Evolutionary conservation across 305 asterid species (phyloP), one percentile per base, ranked within the genome.

Genomic region (Solanum hybrid): DNA sequence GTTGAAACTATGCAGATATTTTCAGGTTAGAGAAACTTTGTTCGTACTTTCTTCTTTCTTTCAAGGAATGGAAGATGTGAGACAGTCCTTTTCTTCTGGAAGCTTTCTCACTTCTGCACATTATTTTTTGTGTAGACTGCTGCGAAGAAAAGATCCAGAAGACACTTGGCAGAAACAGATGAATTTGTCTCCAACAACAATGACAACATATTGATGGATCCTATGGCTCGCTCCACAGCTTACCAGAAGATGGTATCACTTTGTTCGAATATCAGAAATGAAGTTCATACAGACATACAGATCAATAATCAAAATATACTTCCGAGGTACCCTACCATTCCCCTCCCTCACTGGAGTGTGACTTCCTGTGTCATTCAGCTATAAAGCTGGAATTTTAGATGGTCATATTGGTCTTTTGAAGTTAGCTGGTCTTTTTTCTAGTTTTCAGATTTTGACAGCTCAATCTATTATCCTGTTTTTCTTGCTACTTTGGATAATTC

Each of bases 121-220:
- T 87, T 37, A 35, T 24, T 71, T 87, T 87, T 84, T 90, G 66
- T 92, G 92, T 92, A 97, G 99, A 93, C 91, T 92, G 99, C 99
- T 51, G 95, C 96, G 29, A 97, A 96, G 93, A 96, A 96, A 93
- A 93, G 99, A 92, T 95, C 98, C 11, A 94, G 94, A 88, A 91
- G 95, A 92, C 98, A 96, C 93, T 91, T 95, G 94, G 90, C 95
- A 22, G 99, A 96, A 92, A 95, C 98, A 5, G 99, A 97, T 71
- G 99, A 97, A 88, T 95, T 92, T 69, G 91, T 95, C 71, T 93
- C 96, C 87, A 94, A 38, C 94, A 94, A 94, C 88, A 94, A 91
- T 5, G 97, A 94, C 37, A 94, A 92, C 87, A 90, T 91, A 89
- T 77, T 93, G 94, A 92, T 92, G 96, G 98, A 97, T 92, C 96